Evolutionary conservation across 257 asterid species (phyloP), one percentile per base, ranked within the genome.

Genomic region (Anisodus acutangulus): DNA sequence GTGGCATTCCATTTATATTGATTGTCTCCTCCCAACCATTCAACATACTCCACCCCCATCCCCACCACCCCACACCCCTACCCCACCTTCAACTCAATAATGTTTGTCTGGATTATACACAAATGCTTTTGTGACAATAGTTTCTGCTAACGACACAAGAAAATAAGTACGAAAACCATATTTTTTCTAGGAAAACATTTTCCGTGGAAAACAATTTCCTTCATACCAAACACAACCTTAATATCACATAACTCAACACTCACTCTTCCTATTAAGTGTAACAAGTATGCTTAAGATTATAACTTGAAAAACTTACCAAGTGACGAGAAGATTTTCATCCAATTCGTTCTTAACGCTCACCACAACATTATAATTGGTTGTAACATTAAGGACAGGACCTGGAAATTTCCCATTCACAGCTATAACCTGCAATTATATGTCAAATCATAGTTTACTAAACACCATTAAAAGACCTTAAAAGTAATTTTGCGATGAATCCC

Each of bases 391-490:
- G 84, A 90, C 90, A 1, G 96, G 94, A 62, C 98, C 98, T 37
- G 98, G 98, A 84, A 97, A 94, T 78, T 92, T 81, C 74, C 93
- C 95, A 82, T 97, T 97, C 41, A 97, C 94, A 8, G 98, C 98
- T 81, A 97, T 92, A 49, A 97, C 99, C 99, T 55, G 90, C 82
- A 87, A 76, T 26, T 26, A 35, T 57, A 76, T 76, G 11, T 26
- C 31, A 76, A 26, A 53, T 51, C 47, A 76, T 26, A 45, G 47
- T 1, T 4, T 15, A 76, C 26, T 53, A 76, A 76, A 22, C 63
- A 76, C 26, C 26, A 51, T 2, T 51, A 3, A 6, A 15, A 76
- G 19, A 19, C 78, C 53, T 15, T 3, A 22, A 4, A 4, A 68
- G 8, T 2, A 39, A 69, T 66, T 31, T 66, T 12, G 2, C 16